Evolutionary conservation across 2,329 filamentous ascomycete species (phyloP).

Genomic region (Ophioceras dolichostomum): DNA sequence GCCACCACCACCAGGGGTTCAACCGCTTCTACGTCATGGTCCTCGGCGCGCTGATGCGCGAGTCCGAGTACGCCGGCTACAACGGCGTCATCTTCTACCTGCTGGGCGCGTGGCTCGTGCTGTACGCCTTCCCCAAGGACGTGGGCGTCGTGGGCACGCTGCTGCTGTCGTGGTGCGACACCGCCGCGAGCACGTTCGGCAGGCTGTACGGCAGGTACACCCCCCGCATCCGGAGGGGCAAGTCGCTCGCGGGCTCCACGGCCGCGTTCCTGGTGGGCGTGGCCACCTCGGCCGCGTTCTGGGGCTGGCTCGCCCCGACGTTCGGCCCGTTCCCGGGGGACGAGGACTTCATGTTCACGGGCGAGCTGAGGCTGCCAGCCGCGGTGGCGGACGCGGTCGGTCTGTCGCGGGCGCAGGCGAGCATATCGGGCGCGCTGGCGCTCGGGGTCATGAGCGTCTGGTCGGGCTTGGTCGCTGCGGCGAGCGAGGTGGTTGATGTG

Average conservation of each 20-base stretch:
- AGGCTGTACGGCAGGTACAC: conserved; percentile 84
- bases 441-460: conserved; percentile 72
- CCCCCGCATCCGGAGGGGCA: conserved; percentile 69
- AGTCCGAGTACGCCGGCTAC: conserved; percentile 86
- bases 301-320: conserved; percentile 69
- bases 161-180: conserved; percentile 95
- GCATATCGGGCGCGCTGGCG: conserved; percentile 58
- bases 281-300: conserved; percentile 74
- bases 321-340: conserved; percentile 57
- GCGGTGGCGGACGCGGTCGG: conserved; percentile 47
- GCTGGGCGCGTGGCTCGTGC: conserved; percentile 74
- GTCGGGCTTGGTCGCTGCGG: conserved; percentile 79
- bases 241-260: conserved; percentile 80
- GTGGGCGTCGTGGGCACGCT: conserved; percentile 81
- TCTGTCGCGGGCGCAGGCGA: conserved; percentile 42
- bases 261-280: conserved; percentile 77
- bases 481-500: conserved; percentile 81
- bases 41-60: conserved; percentile 88
- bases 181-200: conserved; percentile 89
- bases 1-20: conserved; percentile 68
- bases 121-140: conserved; percentile 86
- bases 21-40: conserved; percentile 79
- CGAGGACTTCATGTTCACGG: conserved; percentile 70
- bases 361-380: conserved; percentile 57
- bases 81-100: conserved; percentile 98